These are phyloP conservation scores for Pichia cactophila DNA, from an alignment of 1,139 yeast genomes.

Conservation along the genomic window DNA sequence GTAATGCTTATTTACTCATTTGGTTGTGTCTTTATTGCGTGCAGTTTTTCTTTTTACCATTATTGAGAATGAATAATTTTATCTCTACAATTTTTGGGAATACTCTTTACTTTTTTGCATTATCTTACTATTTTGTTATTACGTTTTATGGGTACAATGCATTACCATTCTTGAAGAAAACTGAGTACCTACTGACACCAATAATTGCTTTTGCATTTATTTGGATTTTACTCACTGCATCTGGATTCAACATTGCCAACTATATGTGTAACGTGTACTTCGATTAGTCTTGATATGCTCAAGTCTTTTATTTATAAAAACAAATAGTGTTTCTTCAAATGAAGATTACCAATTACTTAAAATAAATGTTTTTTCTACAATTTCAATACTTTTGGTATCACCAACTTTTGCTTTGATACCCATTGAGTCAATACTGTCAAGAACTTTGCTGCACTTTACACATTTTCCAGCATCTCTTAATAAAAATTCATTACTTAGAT, in stretches of 20 bases:
- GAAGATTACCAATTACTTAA: neutral
- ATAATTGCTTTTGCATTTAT: conserved; percentile 50
- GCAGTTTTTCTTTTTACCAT: conserved; percentile 70
- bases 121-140: conserved; percentile 67
- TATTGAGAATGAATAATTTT: conserved; percentile 57
- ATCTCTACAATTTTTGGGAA: conserved; percentile 67
- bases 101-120: conserved; percentile 62
- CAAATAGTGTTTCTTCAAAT: too few species aligned
- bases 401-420: neutral
- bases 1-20: conserved; percentile 75
- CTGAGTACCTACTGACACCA: conserved; percentile 48
- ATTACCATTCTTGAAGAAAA: conserved; percentile 65
- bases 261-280: conserved; percentile 65
- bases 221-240: conserved; percentile 50
- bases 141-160: conserved; percentile 86
- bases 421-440: neutral
- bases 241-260: conserved; percentile 67
- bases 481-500: neutral
- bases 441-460: too few species aligned
- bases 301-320: too few species aligned
- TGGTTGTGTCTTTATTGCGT: conserved; percentile 73
- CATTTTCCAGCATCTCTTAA: neutral
- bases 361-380: neutral
- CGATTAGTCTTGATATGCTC: conserved; percentile 23
- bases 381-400: neutral